Evolutionary conservation across 495 filamentous ascomycete genomes (phyloP), one percentile per base, ranked within the genome.

Genomic region (Sabuloglossum arenarium): DNA sequence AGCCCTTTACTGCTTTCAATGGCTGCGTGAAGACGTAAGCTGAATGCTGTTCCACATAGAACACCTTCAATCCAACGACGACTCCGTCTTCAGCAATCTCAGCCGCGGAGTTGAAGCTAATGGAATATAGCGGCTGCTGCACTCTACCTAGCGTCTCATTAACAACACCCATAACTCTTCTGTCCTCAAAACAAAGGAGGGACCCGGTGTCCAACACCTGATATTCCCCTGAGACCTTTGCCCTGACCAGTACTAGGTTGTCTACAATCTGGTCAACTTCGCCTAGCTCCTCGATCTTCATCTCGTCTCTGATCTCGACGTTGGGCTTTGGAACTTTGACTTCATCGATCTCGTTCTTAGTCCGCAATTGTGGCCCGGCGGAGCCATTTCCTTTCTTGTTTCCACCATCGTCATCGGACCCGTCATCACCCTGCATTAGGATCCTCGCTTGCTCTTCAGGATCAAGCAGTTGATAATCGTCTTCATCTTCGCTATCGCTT

Each of bases 131-230:
- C 0, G 91, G 91, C 60, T 86, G 79, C 59, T 82, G 76, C 1
- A 95, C 87, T 60, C 81, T 72, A 34, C 89, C 91, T 12, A 97
- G 64, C 1, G 83, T 84, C 60, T 97, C 91, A 6, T 79, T 71
- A 4, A 98, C 74, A 23, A 79, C 79, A 25, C 90, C 91, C 57
- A 94, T 71, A 11, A 94, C 72, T 28, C 71, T 75, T 37, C 86
- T 73, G 61, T 91, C 77, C 60, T 77, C 79, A n/a, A 81, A 73
- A 66, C 86, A 94, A 1, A 98, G 76, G 16, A 94, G 71, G 0
- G 90, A 94, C 29, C 84, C 86, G 11, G 70, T 76, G 54, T 94
- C 85, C 11, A 96, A 73, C 0, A 94, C 89, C 63, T 81, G 79
- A 54, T 85, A 81, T 61, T 89, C 84, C 56, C 86, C 89, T 1